These are phyloP conservation scores for Colletotrichum sp. DNA, from an alignment of 2,329 filamentous ascomycete species.

Conservation along the genomic window DNA sequence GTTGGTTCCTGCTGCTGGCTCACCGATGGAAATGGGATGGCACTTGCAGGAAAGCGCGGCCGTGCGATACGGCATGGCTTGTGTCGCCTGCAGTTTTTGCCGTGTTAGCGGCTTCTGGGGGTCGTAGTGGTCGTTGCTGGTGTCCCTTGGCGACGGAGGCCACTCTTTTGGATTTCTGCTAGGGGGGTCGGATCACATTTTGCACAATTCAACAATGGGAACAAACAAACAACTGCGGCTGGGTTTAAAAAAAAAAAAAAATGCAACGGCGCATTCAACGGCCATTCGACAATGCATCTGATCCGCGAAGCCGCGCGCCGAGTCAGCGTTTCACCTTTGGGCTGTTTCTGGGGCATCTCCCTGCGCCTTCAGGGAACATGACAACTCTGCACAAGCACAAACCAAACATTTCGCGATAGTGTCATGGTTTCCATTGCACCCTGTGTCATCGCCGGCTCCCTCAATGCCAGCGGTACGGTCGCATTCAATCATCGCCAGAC, in stretches of 20 bases:
- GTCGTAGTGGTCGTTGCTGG: neutral
- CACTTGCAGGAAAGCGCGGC: neutral
- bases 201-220: conserved; percentile 2
- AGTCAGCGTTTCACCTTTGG: conserved; percentile 16
- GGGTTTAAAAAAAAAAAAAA: neutral
- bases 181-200: conserved; percentile 7
- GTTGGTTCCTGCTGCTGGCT: neutral
- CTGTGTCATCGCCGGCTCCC: neutral
- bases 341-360: neutral
- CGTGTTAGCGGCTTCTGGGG: conserved; percentile 1
- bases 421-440: neutral
- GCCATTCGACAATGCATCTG: conserved; percentile 9
- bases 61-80: neutral
- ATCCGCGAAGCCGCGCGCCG: neutral
- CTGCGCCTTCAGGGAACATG: neutral
- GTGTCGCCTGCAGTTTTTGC: neutral
- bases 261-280: conserved; percentile 2
- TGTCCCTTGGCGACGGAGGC: neutral
- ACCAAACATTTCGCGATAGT: conserved; percentile 11
- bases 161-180: neutral
- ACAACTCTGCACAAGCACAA: neutral
- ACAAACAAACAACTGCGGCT: neutral
- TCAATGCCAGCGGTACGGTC: neutral
- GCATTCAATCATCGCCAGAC: neutral
- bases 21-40: neutral